These are phyloP conservation scores for Penicillium sp. DNA, from an alignment of 2,329 filamentous ascomycete species.

Conservation along the genomic window DNA sequence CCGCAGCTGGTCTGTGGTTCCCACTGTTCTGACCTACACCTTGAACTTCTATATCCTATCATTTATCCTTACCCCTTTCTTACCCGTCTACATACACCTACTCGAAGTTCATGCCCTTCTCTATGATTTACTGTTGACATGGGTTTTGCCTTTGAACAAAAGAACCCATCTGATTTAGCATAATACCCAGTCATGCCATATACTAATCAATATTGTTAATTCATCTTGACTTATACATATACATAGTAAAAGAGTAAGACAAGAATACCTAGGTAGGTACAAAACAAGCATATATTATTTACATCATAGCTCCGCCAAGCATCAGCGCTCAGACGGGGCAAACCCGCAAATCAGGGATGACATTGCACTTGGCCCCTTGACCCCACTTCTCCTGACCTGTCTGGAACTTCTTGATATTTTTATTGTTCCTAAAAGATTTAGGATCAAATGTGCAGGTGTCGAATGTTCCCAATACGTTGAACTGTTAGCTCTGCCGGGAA, in stretches of 20 bases:
- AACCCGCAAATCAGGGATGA: slow-evolving; percentile 9
- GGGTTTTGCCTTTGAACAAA: slow-evolving; percentile 14
- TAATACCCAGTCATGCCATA: slow-evolving; percentile 23
- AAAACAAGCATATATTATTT: background rate
- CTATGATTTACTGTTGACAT: slow-evolving; percentile 21
- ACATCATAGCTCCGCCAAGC: slow-evolving; percentile 7
- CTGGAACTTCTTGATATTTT: background rate
- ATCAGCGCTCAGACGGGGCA: slow-evolving; percentile 2
- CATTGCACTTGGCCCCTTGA: background rate
- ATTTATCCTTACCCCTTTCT: slow-evolving; percentile 1
- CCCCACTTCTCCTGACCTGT: slow-evolving; percentile 14
- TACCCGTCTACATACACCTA: slow-evolving; percentile 14
- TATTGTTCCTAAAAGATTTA: background rate
- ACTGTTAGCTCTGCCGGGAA: background rate
- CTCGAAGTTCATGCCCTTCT: slow-evolving; percentile 19
- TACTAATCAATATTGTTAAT: slow-evolving; percentile 6
- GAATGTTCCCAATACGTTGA: background rate
- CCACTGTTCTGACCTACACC: background rate
- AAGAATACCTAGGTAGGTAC: too few species aligned
- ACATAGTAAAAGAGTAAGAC: background rate
- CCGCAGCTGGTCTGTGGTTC: slow-evolving; percentile 3
- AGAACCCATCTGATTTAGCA: slow-evolving; percentile 22
- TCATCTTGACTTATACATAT: background rate
- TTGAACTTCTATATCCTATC: background rate
- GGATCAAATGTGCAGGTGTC: background rate